Base-by-base conservation (phyloP, 225 moss, liverwort and hornwort species). In the Anthoceros angustus region DNA sequence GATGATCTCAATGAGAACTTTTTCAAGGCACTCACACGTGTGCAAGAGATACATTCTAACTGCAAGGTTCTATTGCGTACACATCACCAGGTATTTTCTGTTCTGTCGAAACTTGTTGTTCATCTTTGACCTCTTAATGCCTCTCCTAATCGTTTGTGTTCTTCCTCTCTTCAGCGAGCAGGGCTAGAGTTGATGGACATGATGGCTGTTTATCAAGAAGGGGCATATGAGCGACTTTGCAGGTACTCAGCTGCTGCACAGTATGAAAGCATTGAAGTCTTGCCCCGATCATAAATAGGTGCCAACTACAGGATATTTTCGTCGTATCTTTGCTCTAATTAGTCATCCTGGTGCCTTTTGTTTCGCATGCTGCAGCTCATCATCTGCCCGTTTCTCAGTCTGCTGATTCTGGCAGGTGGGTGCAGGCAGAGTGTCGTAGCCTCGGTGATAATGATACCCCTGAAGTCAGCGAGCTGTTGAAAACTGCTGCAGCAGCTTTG, bases 121-220 rank as follows among this genome's bases (percentile, higher is more conserved):
- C 0, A n/a, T 9, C 7, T 15, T 26, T 66, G 48, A 8, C 20
- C 8, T 45, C 41, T 12, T 18, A 3, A 16, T 69, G 42, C 69
- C 24, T n/a, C n/a, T 23, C n/a, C 9, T 43, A 14, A 24, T 32
- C 62, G 43, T 42, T 63, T 4, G 25, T 4, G 12, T 38, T 24
- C 64, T 50, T 50, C 39, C 25, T 12, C 10, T 64, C 67, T 55
- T 46, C 69, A 90, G 72, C 92, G 92, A 42, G 98, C 98, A 64
- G 98, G 98, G 48, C 72, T 98, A 73, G 98, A 98, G 75, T 83
- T 98, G 71, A 98, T 98, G 98, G 98, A 98, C 70, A 92, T 98
- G 98, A 98, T 98, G 98, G 98, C 98, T 73, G 92, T 92, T 61
- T 98, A 92, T 66, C 98, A 98, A 78, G 98, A 98, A 80, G 98